phyloP scores from a whole-genome alignment of 768 basidiomycete genomes.

The Russula olivacea region DNA sequence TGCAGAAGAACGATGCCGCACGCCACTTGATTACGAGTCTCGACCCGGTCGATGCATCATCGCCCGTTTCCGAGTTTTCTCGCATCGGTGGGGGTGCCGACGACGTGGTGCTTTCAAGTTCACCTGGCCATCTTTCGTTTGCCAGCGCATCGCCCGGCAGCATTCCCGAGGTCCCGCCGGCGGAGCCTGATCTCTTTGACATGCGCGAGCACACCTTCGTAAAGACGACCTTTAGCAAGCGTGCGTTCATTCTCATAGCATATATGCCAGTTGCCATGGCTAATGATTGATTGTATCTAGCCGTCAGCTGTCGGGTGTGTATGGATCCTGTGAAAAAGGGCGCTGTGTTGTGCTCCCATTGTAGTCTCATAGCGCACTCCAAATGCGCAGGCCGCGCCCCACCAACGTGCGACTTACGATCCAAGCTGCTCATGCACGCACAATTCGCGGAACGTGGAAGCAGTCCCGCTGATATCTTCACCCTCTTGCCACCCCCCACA shows the following conservation, averaged over 20 bases:
- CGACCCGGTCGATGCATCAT: conserved; percentile 40
- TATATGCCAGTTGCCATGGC: neutral
- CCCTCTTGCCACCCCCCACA: conserved; percentile 41
- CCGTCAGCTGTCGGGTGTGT: conserved; percentile 84
- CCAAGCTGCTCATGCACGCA: conserved; percentile 71
- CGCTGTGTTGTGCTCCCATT: conserved; percentile 82
- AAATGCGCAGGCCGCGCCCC: conserved; percentile 70
- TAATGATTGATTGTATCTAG: conserved; percentile 36
- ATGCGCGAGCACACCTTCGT: conserved; percentile 78
- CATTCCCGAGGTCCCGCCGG: conserved; percentile 27
- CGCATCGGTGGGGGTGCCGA: conserved; percentile 22
- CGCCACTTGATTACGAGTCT: conserved; percentile 44
- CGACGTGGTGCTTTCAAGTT: conserved; percentile 21
- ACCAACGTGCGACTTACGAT: conserved; percentile 75
- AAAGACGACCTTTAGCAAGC: conserved; percentile 88
- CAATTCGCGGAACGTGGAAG: conserved; percentile 70
- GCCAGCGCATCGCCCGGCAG: neutral
- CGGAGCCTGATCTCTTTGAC: conserved; percentile 39
- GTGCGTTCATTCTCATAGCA: conserved; percentile 43
- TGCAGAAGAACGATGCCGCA: conserved; percentile 64
- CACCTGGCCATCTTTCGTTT: conserved; percentile 14
- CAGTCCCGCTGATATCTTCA: conserved; percentile 49
- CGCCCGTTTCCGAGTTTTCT: conserved; percentile 25
- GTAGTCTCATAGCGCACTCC: conserved; percentile 82
- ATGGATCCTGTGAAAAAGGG: conserved; percentile 72